Base-by-base conservation (phyloP, 2,329 filamentous ascomycete genomes). In the Neonectria coccinea region DNA sequence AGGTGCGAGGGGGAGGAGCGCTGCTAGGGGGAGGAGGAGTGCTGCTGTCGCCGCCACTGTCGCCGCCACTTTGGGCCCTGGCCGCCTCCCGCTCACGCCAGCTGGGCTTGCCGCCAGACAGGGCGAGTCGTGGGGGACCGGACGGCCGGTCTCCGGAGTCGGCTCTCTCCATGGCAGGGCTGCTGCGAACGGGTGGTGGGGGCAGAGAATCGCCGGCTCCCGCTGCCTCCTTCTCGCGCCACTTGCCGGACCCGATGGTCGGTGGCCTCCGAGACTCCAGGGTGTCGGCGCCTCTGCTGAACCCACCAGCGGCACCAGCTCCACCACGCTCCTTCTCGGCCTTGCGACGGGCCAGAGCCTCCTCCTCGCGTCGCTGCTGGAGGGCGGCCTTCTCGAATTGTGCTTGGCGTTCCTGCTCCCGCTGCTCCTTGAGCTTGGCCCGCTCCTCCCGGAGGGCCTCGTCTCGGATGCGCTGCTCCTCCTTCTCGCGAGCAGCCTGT, bases 321-420 rank as follows among this genome's bases (percentile, higher is more conserved):
- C 14, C 39, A 42, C 51, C 77, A 71, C 81, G 82, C 79, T 88
- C 88, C 80, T 88, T 92, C 79, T 88, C 88, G 64, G 86, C 90
- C 75, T 85, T 88, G 78, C 87, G 88, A 73, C 91, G 89, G 70
- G 91, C 91, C 80, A 94, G 89, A 16, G 93, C 94, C 79, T 97
- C 94, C 73, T 96, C 94, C 79, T 97, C 94, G 78, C 92, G 90
- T 76, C 93, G 88, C 73, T 88, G 89, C 81, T 97, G 95, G 71
- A 88, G 81, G 12, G 88, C 88, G 52, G 85, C 86, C 79, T 86
- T 87, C 81, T 91, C 88, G 67, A 86, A 76, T 65, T 83, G 81
- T 78, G 94, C 91, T 80, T 97, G 86, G 60, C 88, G 86, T 79
- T 91, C 88, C 77, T 84, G 84, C 69, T 89, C 88, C 72, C 88